Evolutionary conservation across 345 rosid species (phyloP).

Genomic region (Gossypium herbaceum): DNA sequence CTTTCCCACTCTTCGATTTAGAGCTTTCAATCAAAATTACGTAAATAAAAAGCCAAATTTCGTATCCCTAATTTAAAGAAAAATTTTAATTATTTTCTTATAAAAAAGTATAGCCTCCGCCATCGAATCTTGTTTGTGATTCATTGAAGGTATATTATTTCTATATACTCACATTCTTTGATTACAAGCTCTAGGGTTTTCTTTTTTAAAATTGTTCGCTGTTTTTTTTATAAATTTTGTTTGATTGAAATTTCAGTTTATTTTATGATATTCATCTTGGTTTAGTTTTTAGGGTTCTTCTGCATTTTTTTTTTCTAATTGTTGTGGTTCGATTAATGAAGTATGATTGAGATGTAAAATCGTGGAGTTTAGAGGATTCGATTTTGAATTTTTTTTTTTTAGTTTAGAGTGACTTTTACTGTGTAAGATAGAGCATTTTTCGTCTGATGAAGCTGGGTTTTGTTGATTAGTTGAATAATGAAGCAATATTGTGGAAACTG

Average conservation of each 20-base stretch:
- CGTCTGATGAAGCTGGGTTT: slow-evolving; percentile 5
- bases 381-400: slow-evolving; percentile 4
- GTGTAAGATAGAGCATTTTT: neutral
- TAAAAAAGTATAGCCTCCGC: neutral
- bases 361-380: slow-evolving; percentile 25
- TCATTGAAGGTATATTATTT: slow-evolving; percentile 35
- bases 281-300: slow-evolving; percentile 33
- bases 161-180: slow-evolving; percentile 17
- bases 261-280: slow-evolving; percentile 28
- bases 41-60: slow-evolving; percentile 12
- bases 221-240: slow-evolving; percentile 3
- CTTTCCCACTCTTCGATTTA: slow-evolving; percentile 47
- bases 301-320: slow-evolving; percentile 1
- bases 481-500: neutral
- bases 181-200: slow-evolving; percentile 37
- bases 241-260: slow-evolving; percentile 27
- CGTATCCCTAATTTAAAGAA: slow-evolving; percentile 20
- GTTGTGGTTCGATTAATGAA: slow-evolving; percentile 25
- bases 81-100: neutral
- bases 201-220: neutral
- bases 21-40: slow-evolving; percentile 30
- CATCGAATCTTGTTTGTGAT: slow-evolving; percentile 25
- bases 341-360: slow-evolving; percentile 32
- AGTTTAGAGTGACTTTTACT: slow-evolving; percentile 8
- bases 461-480: neutral